These are phyloP conservation scores for Dioscorea zingiberensis DNA, from an alignment of 106 monocot genomes.

Conservation along the genomic window DNA sequence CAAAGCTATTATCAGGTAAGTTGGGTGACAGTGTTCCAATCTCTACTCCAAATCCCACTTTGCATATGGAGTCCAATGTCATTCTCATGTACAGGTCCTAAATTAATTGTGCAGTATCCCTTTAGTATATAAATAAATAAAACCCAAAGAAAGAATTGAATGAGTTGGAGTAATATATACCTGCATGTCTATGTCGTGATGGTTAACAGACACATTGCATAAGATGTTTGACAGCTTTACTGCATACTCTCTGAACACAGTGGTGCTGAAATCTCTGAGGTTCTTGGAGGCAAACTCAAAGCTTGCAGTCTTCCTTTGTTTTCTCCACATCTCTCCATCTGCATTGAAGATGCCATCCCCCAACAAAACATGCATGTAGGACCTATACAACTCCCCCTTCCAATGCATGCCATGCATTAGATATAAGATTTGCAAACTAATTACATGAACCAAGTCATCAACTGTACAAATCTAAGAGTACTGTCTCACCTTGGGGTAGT, in stretches of 20 bases:
- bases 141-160: not conserved
- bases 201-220: slow-evolving; percentile 32
- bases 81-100: slow-evolving; percentile 88
- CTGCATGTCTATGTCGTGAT: slow-evolving; percentile 69
- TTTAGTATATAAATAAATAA: not conserved
- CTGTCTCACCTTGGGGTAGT: slow-evolving; percentile 62
- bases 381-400: slow-evolving; percentile 65
- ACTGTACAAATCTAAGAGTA: not conserved
- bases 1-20: slow-evolving; percentile 69
- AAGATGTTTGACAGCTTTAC: slow-evolving; percentile 66
- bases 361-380: slow-evolving; percentile 69
- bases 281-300: slow-evolving; percentile 93
- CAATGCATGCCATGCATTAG: not conserved
- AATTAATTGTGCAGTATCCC: not conserved
- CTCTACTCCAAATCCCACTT: slow-evolving; percentile 84
- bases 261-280: slow-evolving; percentile 74
- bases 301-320: slow-evolving; percentile 80
- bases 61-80: slow-evolving; percentile 87
- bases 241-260: slow-evolving; percentile 77
- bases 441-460: no score
- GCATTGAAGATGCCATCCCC: slow-evolving; percentile 86
- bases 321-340: slow-evolving; percentile 79
- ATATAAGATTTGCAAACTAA: not conserved
- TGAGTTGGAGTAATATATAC: slow-evolving; percentile 6
- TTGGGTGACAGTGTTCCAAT: slow-evolving; percentile 70